These are phyloP conservation scores for Hyphodiscus sp. DNA, from an alignment of 2,329 filamentous ascomycete genomes.

Conservation along the genomic window DNA sequence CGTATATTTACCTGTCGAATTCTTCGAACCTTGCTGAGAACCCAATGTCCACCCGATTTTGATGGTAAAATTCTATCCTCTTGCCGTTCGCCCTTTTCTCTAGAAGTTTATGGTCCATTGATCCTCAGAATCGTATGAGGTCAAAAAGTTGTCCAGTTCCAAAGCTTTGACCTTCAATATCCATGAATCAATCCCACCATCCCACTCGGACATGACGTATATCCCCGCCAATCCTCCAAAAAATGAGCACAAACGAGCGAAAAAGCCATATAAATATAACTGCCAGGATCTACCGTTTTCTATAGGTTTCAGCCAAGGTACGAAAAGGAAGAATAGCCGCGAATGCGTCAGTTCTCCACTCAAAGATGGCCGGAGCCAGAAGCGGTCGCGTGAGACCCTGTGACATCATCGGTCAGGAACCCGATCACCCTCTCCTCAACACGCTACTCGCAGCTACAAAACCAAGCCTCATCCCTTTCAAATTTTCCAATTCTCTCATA, in stretches of 20 bases:
- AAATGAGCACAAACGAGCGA: neutral
- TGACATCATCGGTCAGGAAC: too few species aligned
- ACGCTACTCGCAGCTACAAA: conserved; percentile 25
- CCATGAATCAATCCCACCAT: neutral
- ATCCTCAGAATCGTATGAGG: neutral
- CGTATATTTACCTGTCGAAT: too few species aligned
- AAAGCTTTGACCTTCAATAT: conserved; percentile 6
- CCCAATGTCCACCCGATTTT: neutral
- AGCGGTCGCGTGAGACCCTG: too few species aligned
- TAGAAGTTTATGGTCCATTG: neutral
- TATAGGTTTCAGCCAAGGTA: neutral
- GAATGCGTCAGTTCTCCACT: neutral
- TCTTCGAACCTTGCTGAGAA: too few species aligned
- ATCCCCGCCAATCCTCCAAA: neutral
- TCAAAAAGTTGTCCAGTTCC: neutral
- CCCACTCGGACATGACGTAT: conserved; percentile 14
- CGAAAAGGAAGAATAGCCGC: neutral
- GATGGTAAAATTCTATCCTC: neutral
- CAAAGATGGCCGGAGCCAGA: too few species aligned
- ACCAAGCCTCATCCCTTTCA: conserved; percentile 16
- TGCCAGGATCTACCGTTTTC: neutral
- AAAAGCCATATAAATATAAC: neutral
- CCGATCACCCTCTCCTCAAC: neutral
- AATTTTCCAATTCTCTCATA: conserved; percentile 6
- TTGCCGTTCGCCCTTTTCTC: neutral